These are phyloP conservation scores for Spinellus fusiger DNA, from an alignment of 192 early-diverging fungal species.

Conservation along the genomic window DNA sequence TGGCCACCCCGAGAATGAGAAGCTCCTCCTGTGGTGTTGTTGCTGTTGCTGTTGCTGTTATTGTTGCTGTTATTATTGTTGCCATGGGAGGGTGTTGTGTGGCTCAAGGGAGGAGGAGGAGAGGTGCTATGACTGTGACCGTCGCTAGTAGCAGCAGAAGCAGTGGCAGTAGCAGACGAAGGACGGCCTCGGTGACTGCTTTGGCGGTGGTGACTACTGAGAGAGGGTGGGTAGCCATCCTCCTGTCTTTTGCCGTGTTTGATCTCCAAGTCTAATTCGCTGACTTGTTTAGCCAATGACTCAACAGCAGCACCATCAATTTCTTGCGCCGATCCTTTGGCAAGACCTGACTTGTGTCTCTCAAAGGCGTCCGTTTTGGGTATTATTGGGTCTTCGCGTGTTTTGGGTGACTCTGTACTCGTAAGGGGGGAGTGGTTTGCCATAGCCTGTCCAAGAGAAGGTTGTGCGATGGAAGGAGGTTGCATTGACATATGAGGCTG, in stretches of 20 bases:
- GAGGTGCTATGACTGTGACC: no score
- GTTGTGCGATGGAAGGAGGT: no score
- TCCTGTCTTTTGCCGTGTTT: not conserved
- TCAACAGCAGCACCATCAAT: slow-evolving; percentile 42
- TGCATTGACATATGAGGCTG: not conserved
- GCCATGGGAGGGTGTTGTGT: no score
- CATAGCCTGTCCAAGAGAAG: no score
- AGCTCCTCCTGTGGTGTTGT: not conserved
- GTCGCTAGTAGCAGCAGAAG: no score
- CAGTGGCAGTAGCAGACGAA: not conserved
- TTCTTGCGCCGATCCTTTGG: not conserved
- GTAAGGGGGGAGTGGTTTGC: not conserved
- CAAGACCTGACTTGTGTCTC: not conserved
- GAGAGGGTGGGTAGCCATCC: not conserved
- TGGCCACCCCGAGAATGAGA: not conserved
- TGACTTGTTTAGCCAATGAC: slow-evolving; percentile 49
- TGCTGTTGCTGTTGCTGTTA: not conserved
- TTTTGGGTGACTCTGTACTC: not conserved
- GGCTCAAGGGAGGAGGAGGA: no score
- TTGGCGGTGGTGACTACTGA: not conserved
- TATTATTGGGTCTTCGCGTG: not conserved
- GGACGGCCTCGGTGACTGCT: no score
- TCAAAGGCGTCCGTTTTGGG: not conserved
- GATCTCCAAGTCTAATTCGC: slow-evolving; percentile 32
- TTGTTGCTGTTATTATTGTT: not conserved